Conservation (phyloP, 306 rosid genomes). For the Amphicarpaea edgeworthii region DNA sequence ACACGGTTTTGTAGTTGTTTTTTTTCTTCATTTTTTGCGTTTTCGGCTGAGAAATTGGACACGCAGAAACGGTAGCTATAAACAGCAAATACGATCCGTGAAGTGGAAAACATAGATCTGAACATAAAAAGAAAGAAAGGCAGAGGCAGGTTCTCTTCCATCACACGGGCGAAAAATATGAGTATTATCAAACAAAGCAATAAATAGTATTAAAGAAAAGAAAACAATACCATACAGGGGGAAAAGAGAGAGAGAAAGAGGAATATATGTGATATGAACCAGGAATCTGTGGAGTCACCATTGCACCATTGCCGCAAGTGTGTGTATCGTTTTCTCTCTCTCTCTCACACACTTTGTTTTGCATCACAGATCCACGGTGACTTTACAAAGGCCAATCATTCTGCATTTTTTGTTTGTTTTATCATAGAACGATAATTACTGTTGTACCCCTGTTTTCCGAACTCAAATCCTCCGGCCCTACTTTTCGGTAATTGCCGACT, state of each 20-base stretch:
- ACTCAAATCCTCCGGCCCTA: not conserved
- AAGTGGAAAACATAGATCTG: conserved; percentile 52
- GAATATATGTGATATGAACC: conserved; percentile 41
- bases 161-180: not conserved
- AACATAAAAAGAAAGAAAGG: conserved; percentile 31
- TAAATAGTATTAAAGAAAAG: not conserved
- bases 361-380: conserved; percentile 37
- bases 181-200: conserved; percentile 10
- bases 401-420: conserved; percentile 28
- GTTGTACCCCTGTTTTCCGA: conserved; percentile 29
- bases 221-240: conserved; percentile 32
- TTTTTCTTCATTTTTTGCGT: not conserved
- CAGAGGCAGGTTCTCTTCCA: conserved; percentile 21
- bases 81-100: conserved; percentile 15
- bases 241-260: conserved; percentile 26
- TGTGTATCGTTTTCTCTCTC: conserved; percentile 13
- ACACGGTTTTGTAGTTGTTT: not conserved
- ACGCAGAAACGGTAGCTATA: not conserved
- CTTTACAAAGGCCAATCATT: conserved; percentile 35
- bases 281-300: conserved; percentile 63
- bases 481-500: not conserved
- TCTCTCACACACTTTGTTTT: not conserved
- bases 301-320: conserved; percentile 54
- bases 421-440: conserved; percentile 15
- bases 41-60: not conserved